phyloP scores from a whole-genome alignment of 148 eudicot species.

The Polygonum maritimum region DNA sequence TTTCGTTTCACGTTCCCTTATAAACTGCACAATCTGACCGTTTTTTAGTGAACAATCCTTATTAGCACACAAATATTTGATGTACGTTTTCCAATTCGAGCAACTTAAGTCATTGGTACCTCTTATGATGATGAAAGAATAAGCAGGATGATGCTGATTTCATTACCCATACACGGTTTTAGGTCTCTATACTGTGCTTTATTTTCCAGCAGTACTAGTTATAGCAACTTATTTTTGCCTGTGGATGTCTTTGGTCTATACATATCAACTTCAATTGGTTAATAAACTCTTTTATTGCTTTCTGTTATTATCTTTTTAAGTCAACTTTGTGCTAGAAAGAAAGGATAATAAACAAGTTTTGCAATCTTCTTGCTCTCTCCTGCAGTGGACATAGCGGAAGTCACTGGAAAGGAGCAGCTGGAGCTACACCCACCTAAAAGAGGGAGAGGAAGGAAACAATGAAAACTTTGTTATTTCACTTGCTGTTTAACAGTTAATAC shows the following conservation, averaged over 20 bases:
- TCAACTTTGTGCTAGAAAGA: neutral
- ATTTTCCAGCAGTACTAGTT: neutral
- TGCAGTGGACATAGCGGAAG: constrained; percentile 78
- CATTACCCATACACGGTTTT: no score
- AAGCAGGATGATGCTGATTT: neutral
- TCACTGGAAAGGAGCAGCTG: constrained; percentile 67
- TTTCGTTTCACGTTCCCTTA: no score
- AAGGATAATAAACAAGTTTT: neutral
- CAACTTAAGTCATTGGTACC: neutral
- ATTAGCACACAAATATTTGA: neutral
- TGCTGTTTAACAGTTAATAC: neutral
- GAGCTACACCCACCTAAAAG: constrained; percentile 76
- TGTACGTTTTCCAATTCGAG: neutral
- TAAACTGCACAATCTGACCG: no score
- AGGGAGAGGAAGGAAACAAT: constrained; percentile 95
- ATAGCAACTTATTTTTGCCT: neutral
- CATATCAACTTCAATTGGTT: no score
- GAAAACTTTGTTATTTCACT: neutral
- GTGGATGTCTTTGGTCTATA: neutral
- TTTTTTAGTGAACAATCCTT: no score
- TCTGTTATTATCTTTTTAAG: neutral
- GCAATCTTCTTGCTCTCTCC: neutral
- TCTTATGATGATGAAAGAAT: no score
- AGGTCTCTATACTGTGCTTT: neutral
- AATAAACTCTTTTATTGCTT: no score